Conservation (phyloP, 108 stramenopile genomes). For the Cyclostephanos invisitatus region DNA sequence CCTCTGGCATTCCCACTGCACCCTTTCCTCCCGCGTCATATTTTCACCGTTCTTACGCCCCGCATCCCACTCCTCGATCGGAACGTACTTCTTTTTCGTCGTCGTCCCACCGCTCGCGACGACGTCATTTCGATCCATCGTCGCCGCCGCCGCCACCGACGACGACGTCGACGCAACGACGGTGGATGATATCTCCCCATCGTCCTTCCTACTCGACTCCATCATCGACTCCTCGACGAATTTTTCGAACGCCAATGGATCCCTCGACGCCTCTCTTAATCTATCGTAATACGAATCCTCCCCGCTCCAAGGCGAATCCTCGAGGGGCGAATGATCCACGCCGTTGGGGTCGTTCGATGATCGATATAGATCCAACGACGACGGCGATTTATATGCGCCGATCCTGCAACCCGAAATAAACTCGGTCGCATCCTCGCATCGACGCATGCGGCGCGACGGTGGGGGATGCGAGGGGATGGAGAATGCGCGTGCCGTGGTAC, state of each 20-base stretch:
- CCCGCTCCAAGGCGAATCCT: constrained; percentile 44
- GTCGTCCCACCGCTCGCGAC: no score
- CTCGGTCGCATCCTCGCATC: neutral
- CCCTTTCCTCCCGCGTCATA: constrained; percentile 65
- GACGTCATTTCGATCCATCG: neutral
- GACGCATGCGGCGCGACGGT: neutral
- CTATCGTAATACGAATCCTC: constrained; percentile 43
- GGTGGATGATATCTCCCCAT: neutral
- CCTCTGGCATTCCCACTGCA: constrained; percentile 77
- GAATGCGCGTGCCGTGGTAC: neutral
- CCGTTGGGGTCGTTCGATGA: neutral
- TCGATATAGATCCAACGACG: neutral
- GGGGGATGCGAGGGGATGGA: no score
- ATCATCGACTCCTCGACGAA: constrained; percentile 35
- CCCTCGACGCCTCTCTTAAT: constrained; percentile 33
- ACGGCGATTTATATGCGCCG: neutral
- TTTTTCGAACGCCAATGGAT: constrained; percentile 39
- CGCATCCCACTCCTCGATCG: constrained; percentile 83
- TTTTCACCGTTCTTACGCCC: constrained; percentile 45
- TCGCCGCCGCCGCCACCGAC: neutral
- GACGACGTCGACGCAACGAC: neutral
- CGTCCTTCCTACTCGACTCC: no score
- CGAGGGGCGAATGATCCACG: constrained; percentile 29
- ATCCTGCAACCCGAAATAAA: neutral
- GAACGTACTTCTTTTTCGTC: constrained; percentile 51